Conservation (phyloP, 2,329 filamentous ascomycete species). For the Xylaria digitata region DNA sequence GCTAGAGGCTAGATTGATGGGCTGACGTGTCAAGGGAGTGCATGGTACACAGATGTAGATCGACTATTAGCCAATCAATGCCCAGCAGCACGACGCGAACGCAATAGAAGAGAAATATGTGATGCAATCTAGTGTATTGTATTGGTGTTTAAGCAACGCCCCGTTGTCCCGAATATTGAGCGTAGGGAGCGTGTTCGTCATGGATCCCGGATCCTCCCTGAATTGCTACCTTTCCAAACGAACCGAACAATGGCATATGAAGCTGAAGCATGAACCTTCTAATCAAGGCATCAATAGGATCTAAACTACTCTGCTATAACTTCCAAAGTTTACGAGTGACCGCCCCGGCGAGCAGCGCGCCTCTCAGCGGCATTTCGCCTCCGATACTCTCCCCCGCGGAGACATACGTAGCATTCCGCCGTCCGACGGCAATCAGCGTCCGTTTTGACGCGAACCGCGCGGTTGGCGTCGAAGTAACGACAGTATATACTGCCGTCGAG, state of each 20-base stretch:
- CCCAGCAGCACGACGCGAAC: neutral
- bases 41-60: neutral
- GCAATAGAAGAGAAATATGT: neutral
- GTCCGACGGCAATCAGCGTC: neutral
- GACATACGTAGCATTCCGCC: neutral
- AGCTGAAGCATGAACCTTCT: neutral
- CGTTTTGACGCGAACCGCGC: neutral
- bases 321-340: too few species aligned
- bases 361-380: neutral
- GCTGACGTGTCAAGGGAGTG: slow-evolving; percentile 3
- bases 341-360: too few species aligned
- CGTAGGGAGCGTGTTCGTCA: neutral
- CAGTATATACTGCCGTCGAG: neutral
- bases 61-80: neutral
- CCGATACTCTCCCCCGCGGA: too few species aligned
- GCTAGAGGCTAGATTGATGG: neutral
- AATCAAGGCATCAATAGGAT: neutral
- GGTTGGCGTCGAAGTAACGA: neutral
- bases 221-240: neutral
- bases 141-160: neutral
- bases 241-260: neutral
- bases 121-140: neutral
- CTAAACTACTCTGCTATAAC: too few species aligned
- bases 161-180: neutral
- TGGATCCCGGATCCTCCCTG: neutral